A percentile compares a stretch with the other conserved stretches of the same genome.
Conservation (phyloP, 148 eudicot genomes). For the Dysphania ambrosioides region DNA sequence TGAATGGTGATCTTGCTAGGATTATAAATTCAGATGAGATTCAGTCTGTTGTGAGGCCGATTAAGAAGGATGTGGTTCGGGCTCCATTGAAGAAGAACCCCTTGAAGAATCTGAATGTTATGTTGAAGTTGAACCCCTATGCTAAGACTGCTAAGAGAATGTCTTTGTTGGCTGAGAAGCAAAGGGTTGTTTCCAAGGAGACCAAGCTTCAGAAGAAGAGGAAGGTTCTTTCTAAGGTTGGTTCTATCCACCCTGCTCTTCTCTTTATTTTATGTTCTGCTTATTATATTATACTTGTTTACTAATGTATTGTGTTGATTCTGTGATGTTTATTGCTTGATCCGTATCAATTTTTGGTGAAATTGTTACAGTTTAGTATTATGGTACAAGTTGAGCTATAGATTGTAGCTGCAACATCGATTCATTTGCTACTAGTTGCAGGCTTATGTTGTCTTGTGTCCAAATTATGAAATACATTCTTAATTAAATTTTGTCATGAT, state of each 20-base stretch:
- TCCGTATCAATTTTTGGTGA: no score
- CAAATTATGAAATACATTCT: no score
- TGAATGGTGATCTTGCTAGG: slow-evolving; percentile 77
- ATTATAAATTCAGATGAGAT: slow-evolving; percentile 83
- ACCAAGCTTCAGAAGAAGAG: slow-evolving; percentile 79
- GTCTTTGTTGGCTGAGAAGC: slow-evolving; percentile 74
- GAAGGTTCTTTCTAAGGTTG: slow-evolving; percentile 54
- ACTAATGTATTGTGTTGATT: not conserved
- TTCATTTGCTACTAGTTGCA: no score
- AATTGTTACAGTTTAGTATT: no score
- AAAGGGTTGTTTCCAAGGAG: slow-evolving; percentile 59
- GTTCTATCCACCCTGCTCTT: slow-evolving; percentile 14
- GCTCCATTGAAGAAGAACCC: slow-evolving; percentile 88
- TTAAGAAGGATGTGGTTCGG: slow-evolving; percentile 68
- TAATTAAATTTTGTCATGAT: no score
- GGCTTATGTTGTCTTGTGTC: no score
- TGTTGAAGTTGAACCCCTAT: slow-evolving; percentile 80
- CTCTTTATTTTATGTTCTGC: slow-evolving; percentile 8
- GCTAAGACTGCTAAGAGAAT: slow-evolving; percentile 83
- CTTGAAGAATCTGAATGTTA: slow-evolving; percentile 66
- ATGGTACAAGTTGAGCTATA: no score
- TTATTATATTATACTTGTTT: not conserved
- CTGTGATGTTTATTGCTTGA: no score
- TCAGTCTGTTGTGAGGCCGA: slow-evolving; percentile 76
- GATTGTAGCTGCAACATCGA: no score